Evolutionary conservation across 768 basidiomycete genomes (phyloP).

Genomic region (Xanthoconium purpureum): DNA sequence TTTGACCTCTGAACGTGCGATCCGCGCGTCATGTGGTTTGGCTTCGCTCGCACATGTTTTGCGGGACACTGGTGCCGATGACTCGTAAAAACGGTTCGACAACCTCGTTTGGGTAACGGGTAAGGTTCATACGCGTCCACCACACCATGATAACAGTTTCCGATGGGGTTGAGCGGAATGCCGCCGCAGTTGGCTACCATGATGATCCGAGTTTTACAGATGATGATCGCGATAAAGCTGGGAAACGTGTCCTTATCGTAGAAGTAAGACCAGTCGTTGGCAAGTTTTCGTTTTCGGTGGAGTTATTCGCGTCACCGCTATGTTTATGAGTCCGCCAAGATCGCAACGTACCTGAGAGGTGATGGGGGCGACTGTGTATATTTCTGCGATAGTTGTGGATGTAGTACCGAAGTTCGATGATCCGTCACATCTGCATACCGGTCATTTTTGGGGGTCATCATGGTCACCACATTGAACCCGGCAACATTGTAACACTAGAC

Average conservation of each 20-base stretch:
- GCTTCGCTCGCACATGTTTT: not conserved
- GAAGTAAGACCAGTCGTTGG: not conserved
- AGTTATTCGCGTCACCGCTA: not conserved
- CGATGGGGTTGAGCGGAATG: not conserved
- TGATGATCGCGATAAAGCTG: slow-evolving; percentile 3
- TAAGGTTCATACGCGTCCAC: not conserved
- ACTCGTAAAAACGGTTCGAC: not conserved
- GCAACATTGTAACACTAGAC: too few species aligned
- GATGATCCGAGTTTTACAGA: not conserved
- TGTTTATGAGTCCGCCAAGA: not conserved
- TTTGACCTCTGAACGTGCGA: not conserved
- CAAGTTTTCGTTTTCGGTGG: not conserved
- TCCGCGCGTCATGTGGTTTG: not conserved
- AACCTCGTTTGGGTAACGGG: not conserved
- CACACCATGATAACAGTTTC: not conserved
- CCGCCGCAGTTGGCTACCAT: not conserved
- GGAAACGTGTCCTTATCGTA: slow-evolving; percentile 4
- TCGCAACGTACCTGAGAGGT: too few species aligned
- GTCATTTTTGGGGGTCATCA: too few species aligned
- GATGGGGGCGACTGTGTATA: too few species aligned
- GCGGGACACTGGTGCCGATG: not conserved
- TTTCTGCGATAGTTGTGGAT: too few species aligned
- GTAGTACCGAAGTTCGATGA: too few species aligned
- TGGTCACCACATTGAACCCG: too few species aligned
- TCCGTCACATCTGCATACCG: too few species aligned